These are phyloP conservation scores for Dactylellina drechsleri DNA, from an alignment of 2,329 filamentous ascomycete genomes.

Conservation along the genomic window DNA sequence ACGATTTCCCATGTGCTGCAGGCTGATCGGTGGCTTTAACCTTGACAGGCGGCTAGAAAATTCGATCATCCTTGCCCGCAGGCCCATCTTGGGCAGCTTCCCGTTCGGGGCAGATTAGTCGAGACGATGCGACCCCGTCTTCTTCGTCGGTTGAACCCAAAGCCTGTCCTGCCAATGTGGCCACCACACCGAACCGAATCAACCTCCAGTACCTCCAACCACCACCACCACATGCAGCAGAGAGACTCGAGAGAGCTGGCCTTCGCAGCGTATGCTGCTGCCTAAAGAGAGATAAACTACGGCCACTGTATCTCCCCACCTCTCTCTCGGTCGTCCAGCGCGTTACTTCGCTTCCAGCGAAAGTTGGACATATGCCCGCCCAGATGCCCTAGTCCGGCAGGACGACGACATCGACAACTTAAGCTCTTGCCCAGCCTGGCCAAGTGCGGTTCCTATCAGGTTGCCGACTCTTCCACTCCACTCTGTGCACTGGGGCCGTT, in stretches of 20 bases:
- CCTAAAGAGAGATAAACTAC: conserved; percentile 26
- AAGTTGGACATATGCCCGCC: conserved; percentile 10
- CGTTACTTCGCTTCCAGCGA: conserved; percentile 25
- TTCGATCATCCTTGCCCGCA: conserved; percentile 14
- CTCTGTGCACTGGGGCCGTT: neutral
- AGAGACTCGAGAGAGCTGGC: neutral
- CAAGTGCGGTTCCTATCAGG: conserved; percentile 30
- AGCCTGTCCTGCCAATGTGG: conserved; percentile 1
- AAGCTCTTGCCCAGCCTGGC: conserved; percentile 55
- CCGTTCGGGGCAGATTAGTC: conserved; percentile 7
- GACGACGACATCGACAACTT: conserved; percentile 35
- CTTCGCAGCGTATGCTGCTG: conserved; percentile 25
- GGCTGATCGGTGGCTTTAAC: neutral
- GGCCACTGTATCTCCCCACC: neutral
- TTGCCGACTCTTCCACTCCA: conserved; percentile 37
- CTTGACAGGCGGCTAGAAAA: conserved; percentile 24
- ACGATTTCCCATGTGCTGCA: conserved; percentile 6
- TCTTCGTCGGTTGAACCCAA: neutral
- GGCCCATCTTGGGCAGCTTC: conserved; percentile 28
- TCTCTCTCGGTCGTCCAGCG: conserved; percentile 5
- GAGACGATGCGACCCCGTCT: neutral
- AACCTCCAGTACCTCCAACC: neutral
- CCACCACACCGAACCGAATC: neutral
- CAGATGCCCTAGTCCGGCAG: conserved; percentile 46
- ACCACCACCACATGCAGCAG: neutral